phyloP scores from a whole-genome alignment of 2,329 filamentous ascomycete species.

The Microsporum canis region DNA sequence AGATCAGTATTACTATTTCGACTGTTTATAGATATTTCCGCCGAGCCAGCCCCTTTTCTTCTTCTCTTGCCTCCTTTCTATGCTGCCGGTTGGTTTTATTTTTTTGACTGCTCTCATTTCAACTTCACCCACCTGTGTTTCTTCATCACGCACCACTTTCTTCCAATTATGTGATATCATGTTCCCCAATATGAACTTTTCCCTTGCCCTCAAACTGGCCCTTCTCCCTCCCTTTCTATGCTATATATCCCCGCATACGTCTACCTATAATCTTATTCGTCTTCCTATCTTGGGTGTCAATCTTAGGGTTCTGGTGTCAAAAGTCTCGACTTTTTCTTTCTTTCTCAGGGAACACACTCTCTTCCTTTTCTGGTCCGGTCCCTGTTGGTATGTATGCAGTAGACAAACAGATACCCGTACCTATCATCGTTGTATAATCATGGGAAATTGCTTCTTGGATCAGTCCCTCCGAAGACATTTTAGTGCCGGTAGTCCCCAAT shows the following conservation, averaged over 20 bases:
- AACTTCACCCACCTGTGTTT: not conserved
- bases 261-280: not conserved
- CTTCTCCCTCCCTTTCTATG: not conserved
- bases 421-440: not conserved
- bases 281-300: not conserved
- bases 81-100: not conserved
- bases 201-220: not conserved
- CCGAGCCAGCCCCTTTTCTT: not conserved
- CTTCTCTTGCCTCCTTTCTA: not conserved
- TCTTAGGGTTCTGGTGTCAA: not conserved
- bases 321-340: not conserved
- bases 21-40: not conserved
- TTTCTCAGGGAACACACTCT: not conserved
- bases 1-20: not conserved
- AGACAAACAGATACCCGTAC: not conserved
- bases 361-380: too few relatives aligned
- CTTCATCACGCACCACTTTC: not conserved
- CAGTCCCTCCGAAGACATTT: not conserved
- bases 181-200: not conserved
- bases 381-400: not conserved
- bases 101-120: not conserved
- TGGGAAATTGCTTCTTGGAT: not conserved
- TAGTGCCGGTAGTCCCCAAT: slow-evolving; percentile 10
- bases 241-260: not conserved
- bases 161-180: not conserved